Percentiles rank a stretch among this genome's conserved stretches.
Conservation (phyloP, 2,329 filamentous ascomycete genomes). For the Ophiostoma perfectum region DNA sequence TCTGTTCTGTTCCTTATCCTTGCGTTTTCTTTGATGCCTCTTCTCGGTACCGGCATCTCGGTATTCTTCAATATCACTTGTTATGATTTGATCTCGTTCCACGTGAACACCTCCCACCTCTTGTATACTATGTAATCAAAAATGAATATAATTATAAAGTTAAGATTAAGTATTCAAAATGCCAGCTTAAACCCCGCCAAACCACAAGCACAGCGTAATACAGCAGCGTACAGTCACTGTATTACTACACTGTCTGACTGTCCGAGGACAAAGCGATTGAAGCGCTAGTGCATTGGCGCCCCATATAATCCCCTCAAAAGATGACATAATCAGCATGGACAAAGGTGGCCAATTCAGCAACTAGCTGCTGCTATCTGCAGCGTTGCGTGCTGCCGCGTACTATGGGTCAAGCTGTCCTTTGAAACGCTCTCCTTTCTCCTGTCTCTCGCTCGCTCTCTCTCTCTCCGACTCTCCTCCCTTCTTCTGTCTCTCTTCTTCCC, state of each 20-base stretch:
- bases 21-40: neutral
- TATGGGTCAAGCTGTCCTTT: slow-evolving; percentile 12
- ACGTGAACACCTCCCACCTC: neutral
- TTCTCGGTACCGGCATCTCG: neutral
- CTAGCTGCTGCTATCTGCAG: neutral
- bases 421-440: slow-evolving; percentile 1
- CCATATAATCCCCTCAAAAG: neutral
- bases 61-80: neutral
- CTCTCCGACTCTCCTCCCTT: neutral
- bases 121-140: neutral
- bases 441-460: neutral
- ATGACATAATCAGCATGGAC: slow-evolving; percentile 5
- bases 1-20: neutral
- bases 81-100: neutral
- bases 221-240: too few relatives aligned
- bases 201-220: too few relatives aligned
- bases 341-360: neutral
- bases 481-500: neutral
- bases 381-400: neutral
- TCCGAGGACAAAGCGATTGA: neutral
- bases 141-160: neutral
- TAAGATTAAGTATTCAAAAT: neutral
- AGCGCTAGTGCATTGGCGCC: neutral
- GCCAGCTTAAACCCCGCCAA: neutral
- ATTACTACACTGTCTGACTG: too few relatives aligned